A percentile compares a stretch with the other conserved stretches of the same genome.
These are phyloP conservation scores for Nakazawaea laoshanensis DNA, from an alignment of 805 yeast species.

Conservation along the genomic window DNA sequence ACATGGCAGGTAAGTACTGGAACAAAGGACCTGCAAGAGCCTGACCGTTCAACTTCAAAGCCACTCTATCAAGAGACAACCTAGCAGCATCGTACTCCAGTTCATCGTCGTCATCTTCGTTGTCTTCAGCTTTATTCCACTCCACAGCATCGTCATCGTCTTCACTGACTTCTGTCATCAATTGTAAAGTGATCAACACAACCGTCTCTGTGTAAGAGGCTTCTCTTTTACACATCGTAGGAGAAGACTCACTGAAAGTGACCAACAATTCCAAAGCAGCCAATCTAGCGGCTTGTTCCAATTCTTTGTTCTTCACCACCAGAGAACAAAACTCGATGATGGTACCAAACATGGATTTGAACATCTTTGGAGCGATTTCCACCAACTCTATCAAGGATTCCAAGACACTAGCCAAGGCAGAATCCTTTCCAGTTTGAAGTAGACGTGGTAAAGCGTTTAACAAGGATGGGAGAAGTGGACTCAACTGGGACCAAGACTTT, in stretches of 20 bases:
- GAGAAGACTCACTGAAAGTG: constrained; percentile 87
- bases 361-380: constrained; percentile 90
- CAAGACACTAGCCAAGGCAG: constrained; percentile 78
- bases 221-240: constrained; percentile 86
- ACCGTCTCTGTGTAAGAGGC: constrained; percentile 62
- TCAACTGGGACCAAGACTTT: constrained; percentile 65
- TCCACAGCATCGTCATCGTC: constrained; percentile 88
- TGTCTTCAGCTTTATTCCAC: constrained; percentile 76
- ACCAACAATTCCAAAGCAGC: constrained; percentile 85
- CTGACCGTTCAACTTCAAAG: constrained; percentile 77
- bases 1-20: constrained; percentile 79
- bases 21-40: constrained; percentile 80
- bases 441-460: constrained; percentile 84
- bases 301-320: constrained; percentile 71
- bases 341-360: constrained; percentile 84
- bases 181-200: constrained; percentile 63
- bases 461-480: constrained; percentile 74
- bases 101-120: constrained; percentile 76
- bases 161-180: constrained; percentile 89
- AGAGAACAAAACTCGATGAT: constrained; percentile 79
- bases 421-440: constrained; percentile 68
- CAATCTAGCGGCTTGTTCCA: constrained; percentile 73
- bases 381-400: constrained; percentile 87
- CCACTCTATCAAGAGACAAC: constrained; percentile 87
- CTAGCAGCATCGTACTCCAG: constrained; percentile 86